Conservation (phyloP, 164 flowering plant genomes). For the Magnolia kwangsiensis region DNA sequence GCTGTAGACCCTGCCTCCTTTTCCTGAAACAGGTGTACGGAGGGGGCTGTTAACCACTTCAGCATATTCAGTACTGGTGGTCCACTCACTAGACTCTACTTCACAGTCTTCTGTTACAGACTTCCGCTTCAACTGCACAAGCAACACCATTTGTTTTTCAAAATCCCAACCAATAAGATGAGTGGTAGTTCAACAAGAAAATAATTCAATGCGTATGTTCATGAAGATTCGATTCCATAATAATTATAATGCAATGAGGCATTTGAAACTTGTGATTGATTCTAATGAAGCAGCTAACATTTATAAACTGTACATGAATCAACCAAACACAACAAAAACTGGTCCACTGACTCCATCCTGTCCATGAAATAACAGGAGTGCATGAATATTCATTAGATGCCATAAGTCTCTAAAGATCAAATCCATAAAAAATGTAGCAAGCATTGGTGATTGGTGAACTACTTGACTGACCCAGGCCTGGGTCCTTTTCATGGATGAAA, state of each 20-base stretch:
- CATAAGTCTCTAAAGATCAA: neutral
- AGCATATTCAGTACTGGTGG: constrained; percentile 24
- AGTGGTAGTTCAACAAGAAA: neutral
- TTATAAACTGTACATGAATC: neutral
- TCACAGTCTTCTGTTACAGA: constrained; percentile 37
- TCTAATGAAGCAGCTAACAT: neutral
- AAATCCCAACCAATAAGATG: neutral
- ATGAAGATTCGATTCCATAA: neutral
- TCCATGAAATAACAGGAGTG: neutral
- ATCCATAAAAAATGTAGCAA: neutral
- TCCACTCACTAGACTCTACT: constrained; percentile 37
- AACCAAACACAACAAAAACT: neutral
- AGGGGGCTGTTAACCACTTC: constrained; percentile 31
- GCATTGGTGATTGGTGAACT: neutral
- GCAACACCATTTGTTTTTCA: neutral
- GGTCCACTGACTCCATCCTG: neutral
- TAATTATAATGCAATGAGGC: too few relatives aligned
- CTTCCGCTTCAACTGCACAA: constrained; percentile 54
- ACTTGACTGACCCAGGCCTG: neutral
- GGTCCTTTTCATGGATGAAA: neutral
- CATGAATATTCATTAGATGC: neutral
- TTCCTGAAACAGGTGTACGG: constrained; percentile 41
- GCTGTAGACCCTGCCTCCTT: constrained; percentile 46
- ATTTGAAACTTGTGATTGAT: too few relatives aligned
- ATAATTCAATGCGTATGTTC: neutral